Base-by-base conservation (phyloP, 805 yeast genomes). In the Saccharomyces jurei region DNA sequence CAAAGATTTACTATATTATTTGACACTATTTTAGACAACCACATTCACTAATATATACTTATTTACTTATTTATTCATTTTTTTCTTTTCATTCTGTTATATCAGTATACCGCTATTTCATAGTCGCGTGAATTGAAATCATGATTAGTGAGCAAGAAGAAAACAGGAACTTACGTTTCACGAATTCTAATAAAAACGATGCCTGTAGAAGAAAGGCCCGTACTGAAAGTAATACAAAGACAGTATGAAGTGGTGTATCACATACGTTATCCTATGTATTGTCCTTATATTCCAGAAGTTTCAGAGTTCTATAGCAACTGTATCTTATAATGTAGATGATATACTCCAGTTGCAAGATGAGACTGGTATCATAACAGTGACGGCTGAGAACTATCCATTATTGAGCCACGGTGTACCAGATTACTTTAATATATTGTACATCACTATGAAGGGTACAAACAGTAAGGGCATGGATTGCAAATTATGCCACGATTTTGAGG, bases 391-490 rank as follows among this genome's bases (percentile, higher is more conserved):
- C 55, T 73, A 81, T 48, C 62, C 63, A 8, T 52, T 62, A 2
- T 46, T 79, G 1, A 66, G 80, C 31, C 60, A 68, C 1, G 87
- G 84, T 1, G 70, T 76, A 2, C 71, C 82, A 51, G 82, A 79
- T 49, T 79, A 82, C 65, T 80, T 68, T 59, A 68, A 81, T 6
- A 68, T 84, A 2, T 53, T 82, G 0, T 66, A 78, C n/a, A 70
- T 83, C 46, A 83, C 89, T 0, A 77, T 87, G 2, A 63, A 77
- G 0, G 71, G 69, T 4, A 58, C 58, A 5, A 63, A 71, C 25
- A 75, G 76, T 53, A 72, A 70, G 0, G 85, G 89, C 60, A 32
- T 52, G 25, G 26, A 17, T 22, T 69, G 72, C 54, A 68, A 56
- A 0, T 60, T 74, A 29, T 86, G 92, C 62, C 56, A 52, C 21